Evolutionary conservation across 2,329 filamentous ascomycete species (phyloP), one percentile per base, ranked within the genome.

Genomic region (Tympanopsis confertula): DNA sequence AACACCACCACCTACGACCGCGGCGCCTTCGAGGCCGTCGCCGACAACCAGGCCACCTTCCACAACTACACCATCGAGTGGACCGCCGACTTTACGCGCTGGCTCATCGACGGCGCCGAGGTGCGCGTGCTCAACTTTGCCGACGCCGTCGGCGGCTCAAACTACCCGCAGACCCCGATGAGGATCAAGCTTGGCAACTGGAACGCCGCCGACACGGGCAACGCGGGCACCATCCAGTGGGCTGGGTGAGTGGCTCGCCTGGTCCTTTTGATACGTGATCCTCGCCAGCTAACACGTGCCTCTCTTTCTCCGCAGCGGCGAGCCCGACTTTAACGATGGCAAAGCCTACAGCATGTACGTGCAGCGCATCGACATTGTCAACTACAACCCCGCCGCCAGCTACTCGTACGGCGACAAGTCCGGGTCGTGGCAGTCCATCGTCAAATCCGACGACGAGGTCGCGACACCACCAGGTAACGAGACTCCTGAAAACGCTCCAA

Each of bases 161-260:
- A 63, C 50, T 75, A 59, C 51, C 71, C 71, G 1, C 71, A 75
- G 42, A 74, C 71, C 2, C 71, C 71, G 1, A 66, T 66, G 62
- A 65, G 61, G 13, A 47, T 68, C 18, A 60, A 63, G 41, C 44
- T 67, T 14, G 62, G 64, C 35, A 56, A 63, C 37, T 57, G 54
- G 44, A 48, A 62, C 51, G 42, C 57, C 44, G 41, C 58, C 45
- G 43, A 66, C 42, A 18, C 54, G 35, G 28, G 56, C 47, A 41
- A 63, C 48, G 17, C 57, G 43, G 39, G 49, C n/a, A 68, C 65
- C 5, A 61, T 69, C 42, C 53, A 64, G 37, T 71, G 67, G 67
- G 66, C 66, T 43, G 67, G 67, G 40, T 67, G 67, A 36, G 30
- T 49, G 38, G 74, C 69, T n/a, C n/a, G n/a, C n/a, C n/a, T n/a